These are phyloP conservation scores for Ilyonectria sp. DNA, from an alignment of 2,329 filamentous ascomycete species.

Conservation along the genomic window DNA sequence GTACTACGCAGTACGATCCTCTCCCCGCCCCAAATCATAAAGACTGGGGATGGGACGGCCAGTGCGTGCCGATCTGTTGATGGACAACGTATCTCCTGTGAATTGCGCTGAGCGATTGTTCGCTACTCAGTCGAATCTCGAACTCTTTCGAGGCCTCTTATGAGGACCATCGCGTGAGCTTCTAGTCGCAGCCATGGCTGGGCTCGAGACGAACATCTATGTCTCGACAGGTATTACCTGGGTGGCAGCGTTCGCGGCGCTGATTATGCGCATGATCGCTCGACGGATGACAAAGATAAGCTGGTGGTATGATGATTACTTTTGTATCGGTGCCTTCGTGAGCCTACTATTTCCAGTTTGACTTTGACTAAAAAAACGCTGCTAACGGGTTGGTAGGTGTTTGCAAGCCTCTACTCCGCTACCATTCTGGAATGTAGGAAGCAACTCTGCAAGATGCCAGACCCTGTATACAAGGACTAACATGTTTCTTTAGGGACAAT, in stretches of 20 bases:
- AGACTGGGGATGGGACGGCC: not conserved
- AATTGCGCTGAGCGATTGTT: not conserved
- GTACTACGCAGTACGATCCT: not conserved
- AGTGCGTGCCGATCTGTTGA: not conserved
- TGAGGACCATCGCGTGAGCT: not conserved
- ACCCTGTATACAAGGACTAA: conserved; percentile 9
- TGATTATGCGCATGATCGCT: conserved; percentile 40
- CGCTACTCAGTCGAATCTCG: not conserved
- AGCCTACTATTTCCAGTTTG: conserved; percentile 3
- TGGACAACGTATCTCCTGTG: not conserved
- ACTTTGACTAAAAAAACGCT: not conserved
- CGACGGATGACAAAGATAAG: conserved; percentile 42
- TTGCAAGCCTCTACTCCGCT: conserved; percentile 35
- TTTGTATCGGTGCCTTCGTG: conserved; percentile 44
- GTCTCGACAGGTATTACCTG: conserved; percentile 38
- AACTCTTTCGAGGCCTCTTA: not conserved
- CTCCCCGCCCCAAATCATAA: not conserved
- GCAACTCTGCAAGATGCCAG: fast-evolving
- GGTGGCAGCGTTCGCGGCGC: conserved; percentile 39
- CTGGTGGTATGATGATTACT: conserved; percentile 47
- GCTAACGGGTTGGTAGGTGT: conserved; percentile 34
- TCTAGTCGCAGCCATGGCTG: conserved; percentile 31
- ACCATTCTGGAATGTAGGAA: conserved; percentile 39
- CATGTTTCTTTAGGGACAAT: conserved; percentile 32
- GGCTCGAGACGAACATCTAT: conserved; percentile 39